Evolutionary conservation across 768 basidiomycete species (phyloP), one percentile per base, ranked within the genome.

Genomic region (Lepiota subincarnata): DNA sequence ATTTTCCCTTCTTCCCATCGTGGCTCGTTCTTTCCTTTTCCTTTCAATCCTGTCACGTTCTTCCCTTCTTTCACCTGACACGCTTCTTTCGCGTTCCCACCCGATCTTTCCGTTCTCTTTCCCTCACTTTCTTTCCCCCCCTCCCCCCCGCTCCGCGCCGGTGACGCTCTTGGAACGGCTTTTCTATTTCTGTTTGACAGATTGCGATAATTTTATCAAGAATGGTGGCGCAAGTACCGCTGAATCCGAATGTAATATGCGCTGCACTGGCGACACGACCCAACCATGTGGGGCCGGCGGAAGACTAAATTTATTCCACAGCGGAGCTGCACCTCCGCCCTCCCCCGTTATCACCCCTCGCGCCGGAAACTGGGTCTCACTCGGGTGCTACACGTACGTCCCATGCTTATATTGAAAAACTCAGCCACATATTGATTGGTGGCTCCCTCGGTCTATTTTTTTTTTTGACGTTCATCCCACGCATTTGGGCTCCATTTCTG

Each of bases 311-410:
- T 64, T 89, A 3, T 89, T 81, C 68, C 81, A 76, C 77, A 86
- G 76, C 57, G 86, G 86, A 14, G 66, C 66, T 26, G 50, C 71
- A 11, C 82, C 86, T 22, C 81, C 87, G 12, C 58, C 81, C 0
- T 66, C 77, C 12, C 86, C 88, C 0, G 57, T 69, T 14, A 80
- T 78, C 19, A 74, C 78, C 0, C 70, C 76, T 3, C 78, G 65
- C 44, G 76, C 84, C 26, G 87, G 85, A 3, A 70, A 77, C 24
- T 90, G 88, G 87, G 63, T 69, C 5, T 84, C 81, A 0, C 75
- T 89, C 26, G 89, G 89, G n/a, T 91, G 89, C 64, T 89, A 79
- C 70, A 84, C 71, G 87, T 86, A 60, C 55, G 74, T 61, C 26
- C 47, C 55, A n/a, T 46, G 34, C n/a, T 19, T 46, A 26, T 16